phyloP scores from a whole-genome alignment of 805 yeast species.

The Barnettozyma botsteinii region DNA sequence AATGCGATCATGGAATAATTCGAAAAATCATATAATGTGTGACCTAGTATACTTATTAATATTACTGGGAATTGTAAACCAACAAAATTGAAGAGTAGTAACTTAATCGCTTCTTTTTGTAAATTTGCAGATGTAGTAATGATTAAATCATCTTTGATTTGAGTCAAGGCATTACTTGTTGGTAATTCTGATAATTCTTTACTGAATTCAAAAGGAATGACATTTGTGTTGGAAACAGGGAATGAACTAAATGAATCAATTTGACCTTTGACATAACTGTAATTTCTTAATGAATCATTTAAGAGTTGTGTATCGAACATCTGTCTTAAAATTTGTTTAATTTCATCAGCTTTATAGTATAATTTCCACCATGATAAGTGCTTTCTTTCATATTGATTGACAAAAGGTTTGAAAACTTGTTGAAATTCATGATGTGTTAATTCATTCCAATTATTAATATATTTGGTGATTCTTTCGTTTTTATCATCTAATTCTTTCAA shows the following conservation, averaged over 20 bases:
- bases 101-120: conserved; percentile 24
- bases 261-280: conserved; percentile 30
- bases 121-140: conserved; percentile 17
- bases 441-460: conserved; percentile 27
- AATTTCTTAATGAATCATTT: conserved; percentile 23
- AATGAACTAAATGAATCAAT: conserved; percentile 25
- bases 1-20: conserved; percentile 29
- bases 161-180: conserved; percentile 15
- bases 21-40: conserved; percentile 25
- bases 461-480: conserved; percentile 15
- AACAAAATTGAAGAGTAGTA: conserved; percentile 24
- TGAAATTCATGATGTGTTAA: conserved; percentile 29
- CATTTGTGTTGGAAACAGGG: neutral
- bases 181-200: conserved; percentile 7
- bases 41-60: conserved; percentile 24
- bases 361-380: conserved; percentile 29
- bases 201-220: neutral
- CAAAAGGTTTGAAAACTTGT: conserved; percentile 23
- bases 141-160: conserved; percentile 17
- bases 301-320: conserved; percentile 24
- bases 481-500: conserved; percentile 15
- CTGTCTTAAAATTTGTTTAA: conserved; percentile 23
- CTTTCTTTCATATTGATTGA: conserved; percentile 21
- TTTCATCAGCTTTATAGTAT: conserved; percentile 28
- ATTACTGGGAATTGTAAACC: conserved; percentile 29